A percentile compares a stretch with the other conserved stretches of the same genome.
These are phyloP conservation scores for Boletus albobrunnescens DNA, from an alignment of 1,284 basidiomycete species.

Conservation along the genomic window DNA sequence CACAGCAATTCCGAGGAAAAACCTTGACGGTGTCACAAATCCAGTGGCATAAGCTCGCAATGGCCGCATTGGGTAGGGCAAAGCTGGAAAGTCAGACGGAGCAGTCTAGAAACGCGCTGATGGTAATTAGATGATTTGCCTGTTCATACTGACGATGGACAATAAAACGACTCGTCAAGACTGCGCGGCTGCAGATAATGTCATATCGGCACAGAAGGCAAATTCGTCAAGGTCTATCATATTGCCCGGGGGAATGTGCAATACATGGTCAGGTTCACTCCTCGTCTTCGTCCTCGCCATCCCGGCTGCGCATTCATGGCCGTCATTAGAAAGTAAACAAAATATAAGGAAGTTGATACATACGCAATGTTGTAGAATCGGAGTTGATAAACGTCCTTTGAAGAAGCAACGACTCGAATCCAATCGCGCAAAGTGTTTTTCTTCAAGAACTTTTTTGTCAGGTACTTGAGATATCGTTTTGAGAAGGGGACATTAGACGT, in stretches of 20 bases:
- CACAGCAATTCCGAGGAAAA: slow-evolving; percentile 62
- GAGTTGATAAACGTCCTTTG: slow-evolving; percentile 87
- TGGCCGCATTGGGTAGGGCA: slow-evolving; percentile 54
- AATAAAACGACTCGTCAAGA: not conserved
- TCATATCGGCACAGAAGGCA: too few species aligned
- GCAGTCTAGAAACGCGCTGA: slow-evolving; percentile 6
- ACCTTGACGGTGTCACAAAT: slow-evolving; percentile 56
- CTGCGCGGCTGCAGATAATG: too few species aligned
- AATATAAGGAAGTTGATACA: slow-evolving; percentile 30
- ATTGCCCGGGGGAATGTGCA: slow-evolving; percentile 5
- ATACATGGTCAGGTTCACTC: slow-evolving; percentile 34
- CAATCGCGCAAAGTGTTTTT: slow-evolving; percentile 84
- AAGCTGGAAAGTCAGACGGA: slow-evolving; percentile 32
- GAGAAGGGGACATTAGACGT: slow-evolving; percentile 83
- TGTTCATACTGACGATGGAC: not conserved
- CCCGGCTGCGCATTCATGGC: slow-evolving; percentile 27
- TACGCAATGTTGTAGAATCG: slow-evolving; percentile 94
- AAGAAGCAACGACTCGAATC: slow-evolving; percentile 86
- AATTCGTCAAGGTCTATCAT: not conserved
- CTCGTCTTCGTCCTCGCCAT: slow-evolving; percentile 53
- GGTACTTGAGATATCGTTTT: slow-evolving; percentile 90
- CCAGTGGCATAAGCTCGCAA: slow-evolving; percentile 69
- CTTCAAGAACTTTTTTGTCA: slow-evolving; percentile 95
- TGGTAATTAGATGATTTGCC: slow-evolving; percentile 16
- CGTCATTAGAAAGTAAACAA: slow-evolving; percentile 7